Percentiles rank a stretch among this genome's conserved stretches.
Evolutionary conservation across 2,329 filamentous ascomycete genomes (phyloP).

Genomic region (Massarina eburnea): DNA sequence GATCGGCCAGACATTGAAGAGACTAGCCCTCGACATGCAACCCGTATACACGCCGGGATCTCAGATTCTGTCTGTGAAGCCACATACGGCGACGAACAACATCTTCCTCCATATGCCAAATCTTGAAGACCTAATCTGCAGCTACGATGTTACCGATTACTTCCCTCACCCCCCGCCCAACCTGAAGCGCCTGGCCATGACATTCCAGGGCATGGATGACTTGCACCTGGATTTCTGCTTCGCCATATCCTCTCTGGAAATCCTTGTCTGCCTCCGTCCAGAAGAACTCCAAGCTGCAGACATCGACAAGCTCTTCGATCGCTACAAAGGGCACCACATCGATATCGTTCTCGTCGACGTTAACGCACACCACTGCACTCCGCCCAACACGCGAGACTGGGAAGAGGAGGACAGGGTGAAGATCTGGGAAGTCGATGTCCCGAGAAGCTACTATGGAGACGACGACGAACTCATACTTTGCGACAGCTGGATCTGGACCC

Average conservation of each 20-base stretch:
- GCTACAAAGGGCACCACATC: conserved; percentile 21
- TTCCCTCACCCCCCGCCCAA: conserved; percentile 26
- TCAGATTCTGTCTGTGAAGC: conserved; percentile 13
- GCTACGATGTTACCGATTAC: conserved; percentile 23
- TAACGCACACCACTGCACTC: conserved; percentile 26
- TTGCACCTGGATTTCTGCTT: conserved; percentile 21
- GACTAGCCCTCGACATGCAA: conserved; percentile 25
- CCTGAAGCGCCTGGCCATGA: conserved; percentile 29
- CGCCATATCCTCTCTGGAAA: conserved; percentile 17
- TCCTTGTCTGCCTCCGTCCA: conserved; percentile 19
- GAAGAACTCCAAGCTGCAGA: conserved; percentile 13
- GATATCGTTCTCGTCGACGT: conserved; percentile 31
- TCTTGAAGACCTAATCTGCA: conserved; percentile 30
- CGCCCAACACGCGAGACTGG: conserved; percentile 21
- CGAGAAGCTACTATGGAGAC: conserved; percentile 32
- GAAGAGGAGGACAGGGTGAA: conserved; percentile 19
- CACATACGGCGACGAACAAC: conserved; percentile 11
- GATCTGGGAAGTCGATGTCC: conserved; percentile 32
- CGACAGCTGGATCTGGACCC: conserved; percentile 28
- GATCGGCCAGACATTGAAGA: conserved; percentile 21
- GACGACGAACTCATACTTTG: conserved; percentile 25
- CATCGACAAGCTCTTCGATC: conserved; percentile 20
- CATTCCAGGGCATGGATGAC: conserved; percentile 14
- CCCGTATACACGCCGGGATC: conserved; percentile 16
- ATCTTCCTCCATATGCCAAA: conserved; percentile 27